phyloP scores from a whole-genome alignment of 768 basidiomycete genomes.

The Suillus placidus region DNA sequence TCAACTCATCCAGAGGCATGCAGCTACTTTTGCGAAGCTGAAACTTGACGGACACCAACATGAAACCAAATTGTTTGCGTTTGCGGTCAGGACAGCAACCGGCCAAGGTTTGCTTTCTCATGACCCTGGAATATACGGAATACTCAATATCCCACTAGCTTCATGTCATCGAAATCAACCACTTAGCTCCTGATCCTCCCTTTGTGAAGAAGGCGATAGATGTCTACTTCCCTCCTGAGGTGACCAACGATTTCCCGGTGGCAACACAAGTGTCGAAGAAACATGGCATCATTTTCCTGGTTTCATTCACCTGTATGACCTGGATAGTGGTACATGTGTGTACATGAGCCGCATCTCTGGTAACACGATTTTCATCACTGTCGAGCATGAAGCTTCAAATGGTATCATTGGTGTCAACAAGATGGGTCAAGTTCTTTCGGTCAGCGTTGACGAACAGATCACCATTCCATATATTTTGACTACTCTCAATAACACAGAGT shows the following conservation, averaged over 20 bases:
- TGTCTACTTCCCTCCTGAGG: slow-evolving; percentile 98
- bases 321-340: slow-evolving; percentile 94
- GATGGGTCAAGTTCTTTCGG: slow-evolving; percentile 97
- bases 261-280: slow-evolving; percentile 99
- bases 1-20: slow-evolving; percentile 98
- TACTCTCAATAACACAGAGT: slow-evolving; percentile 94
- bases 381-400: slow-evolving; percentile 89
- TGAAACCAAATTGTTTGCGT: slow-evolving; percentile 89
- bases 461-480: slow-evolving; percentile 94
- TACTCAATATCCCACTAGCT: slow-evolving; percentile 54
- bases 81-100: slow-evolving; percentile 91
- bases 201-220: slow-evolving; percentile 98
- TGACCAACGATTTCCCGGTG: slow-evolving; percentile 97
- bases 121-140: slow-evolving; percentile 1
- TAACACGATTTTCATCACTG: slow-evolving; percentile 98
- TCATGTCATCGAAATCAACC: slow-evolving; percentile 98
- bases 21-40: slow-evolving; percentile 92
- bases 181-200: slow-evolving; percentile 86
- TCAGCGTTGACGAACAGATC: slow-evolving; percentile 95
- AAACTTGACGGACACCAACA: slow-evolving; percentile 88
- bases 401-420: slow-evolving; percentile 99
- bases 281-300: slow-evolving; percentile 98
- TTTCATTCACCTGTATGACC: slow-evolving; percentile 98
- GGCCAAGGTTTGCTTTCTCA: slow-evolving; percentile 79
- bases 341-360: slow-evolving; percentile 99